A percentile compares a stretch with the other conserved stretches of the same genome.
Evolutionary conservation across 1,284 basidiomycete species (phyloP).

Genomic region (Pseudozyma hubeiensis): DNA sequence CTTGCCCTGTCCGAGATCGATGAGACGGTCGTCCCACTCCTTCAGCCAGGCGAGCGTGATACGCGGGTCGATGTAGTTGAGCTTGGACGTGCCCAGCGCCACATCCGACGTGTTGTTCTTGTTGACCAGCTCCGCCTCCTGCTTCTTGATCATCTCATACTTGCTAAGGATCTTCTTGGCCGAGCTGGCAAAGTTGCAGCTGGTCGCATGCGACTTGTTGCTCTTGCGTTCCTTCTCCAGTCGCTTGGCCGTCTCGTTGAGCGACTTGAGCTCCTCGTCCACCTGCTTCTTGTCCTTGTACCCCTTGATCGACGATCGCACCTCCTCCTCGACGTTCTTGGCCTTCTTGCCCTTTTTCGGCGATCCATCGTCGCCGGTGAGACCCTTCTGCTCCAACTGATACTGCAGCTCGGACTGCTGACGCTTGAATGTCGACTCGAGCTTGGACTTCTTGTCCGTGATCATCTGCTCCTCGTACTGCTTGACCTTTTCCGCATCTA

Average conservation of each 20-base stretch:
- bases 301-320: conserved; percentile 47
- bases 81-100: conserved; percentile 65
- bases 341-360: conserved; percentile 56
- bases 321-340: conserved; percentile 53
- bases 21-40: conserved; percentile 63
- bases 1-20: conserved; percentile 37
- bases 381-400: conserved; percentile 52
- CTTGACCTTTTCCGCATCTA: conserved; percentile 90
- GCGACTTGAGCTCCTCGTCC: conserved; percentile 75
- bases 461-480: conserved; percentile 81
- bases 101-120: conserved; percentile 67
- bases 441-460: conserved; percentile 75
- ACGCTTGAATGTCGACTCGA: conserved; percentile 77
- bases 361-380: conserved; percentile 37
- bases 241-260: conserved; percentile 81
- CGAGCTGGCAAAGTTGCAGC: conserved; percentile 70
- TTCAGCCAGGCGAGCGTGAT: conserved; percentile 68
- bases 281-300: conserved; percentile 61
- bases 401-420: conserved; percentile 62
- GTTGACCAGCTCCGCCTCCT: conserved; percentile 62
- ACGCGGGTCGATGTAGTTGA: conserved; percentile 69
- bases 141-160: conserved; percentile 64
- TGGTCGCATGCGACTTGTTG: conserved; percentile 73
- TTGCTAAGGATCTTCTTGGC: conserved; percentile 76
- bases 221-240: conserved; percentile 86